Conservation (phyloP, 306 rosid genomes). For the Styphnolobium japonicum region DNA sequence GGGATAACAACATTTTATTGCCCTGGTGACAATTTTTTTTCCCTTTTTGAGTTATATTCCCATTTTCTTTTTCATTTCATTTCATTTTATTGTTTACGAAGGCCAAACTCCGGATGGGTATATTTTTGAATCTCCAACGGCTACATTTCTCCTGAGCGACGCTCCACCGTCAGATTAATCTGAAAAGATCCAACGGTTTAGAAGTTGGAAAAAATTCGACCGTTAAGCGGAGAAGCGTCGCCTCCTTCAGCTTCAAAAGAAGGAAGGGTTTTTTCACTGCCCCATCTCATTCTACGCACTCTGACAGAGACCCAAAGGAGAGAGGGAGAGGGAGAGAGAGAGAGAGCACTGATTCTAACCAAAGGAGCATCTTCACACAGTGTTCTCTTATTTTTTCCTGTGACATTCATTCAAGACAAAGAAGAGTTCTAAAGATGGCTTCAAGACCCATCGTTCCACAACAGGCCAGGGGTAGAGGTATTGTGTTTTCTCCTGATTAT, state of each 20-base stretch:
- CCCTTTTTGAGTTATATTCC: too few relatives aligned
- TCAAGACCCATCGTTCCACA: conserved; percentile 64
- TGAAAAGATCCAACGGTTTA: conserved; percentile 47
- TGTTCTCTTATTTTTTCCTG: too few relatives aligned
- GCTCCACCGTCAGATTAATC: conserved; percentile 26
- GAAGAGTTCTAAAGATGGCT: conserved; percentile 45
- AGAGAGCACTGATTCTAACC: background rate
- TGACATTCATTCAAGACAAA: background rate
- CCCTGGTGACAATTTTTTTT: too few relatives aligned
- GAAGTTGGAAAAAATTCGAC: conserved; percentile 37
- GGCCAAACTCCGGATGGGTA: background rate
- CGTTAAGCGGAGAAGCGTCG: conserved; percentile 60
- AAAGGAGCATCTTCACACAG: background rate
- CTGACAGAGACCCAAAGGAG: too few relatives aligned
- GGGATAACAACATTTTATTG: too few relatives aligned
- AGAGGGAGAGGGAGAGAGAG: background rate
- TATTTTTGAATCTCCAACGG: conserved; percentile 57
- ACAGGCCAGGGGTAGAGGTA: conserved; percentile 54
- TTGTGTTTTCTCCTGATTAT: background rate
- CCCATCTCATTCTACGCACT: conserved; percentile 6
- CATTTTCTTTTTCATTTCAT: too few relatives aligned
- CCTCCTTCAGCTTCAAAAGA: conserved; percentile 50
- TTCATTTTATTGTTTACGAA: too few relatives aligned
- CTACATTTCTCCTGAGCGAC: conserved; percentile 35
- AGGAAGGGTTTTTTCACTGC: conserved; percentile 18